Conservation (phyloP, 352 stramenopile species). For the Globisporangium nunn region DNA sequence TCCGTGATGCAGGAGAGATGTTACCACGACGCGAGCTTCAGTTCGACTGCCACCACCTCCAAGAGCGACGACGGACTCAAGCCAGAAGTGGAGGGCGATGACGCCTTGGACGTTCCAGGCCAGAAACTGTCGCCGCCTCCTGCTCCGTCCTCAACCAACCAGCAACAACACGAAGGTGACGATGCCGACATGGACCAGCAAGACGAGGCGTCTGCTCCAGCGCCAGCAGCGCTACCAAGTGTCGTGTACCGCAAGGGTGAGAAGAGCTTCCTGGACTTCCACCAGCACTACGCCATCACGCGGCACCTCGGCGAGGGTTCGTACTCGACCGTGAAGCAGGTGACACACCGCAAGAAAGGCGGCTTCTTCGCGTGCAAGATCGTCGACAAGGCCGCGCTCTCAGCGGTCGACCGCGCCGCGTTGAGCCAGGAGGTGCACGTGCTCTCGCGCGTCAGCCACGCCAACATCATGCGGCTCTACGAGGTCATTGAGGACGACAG, state of each 20-base stretch:
- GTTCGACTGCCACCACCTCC: background rate
- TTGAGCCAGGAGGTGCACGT: slow-evolving; percentile 71
- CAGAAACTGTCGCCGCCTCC: background rate
- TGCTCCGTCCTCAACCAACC: background rate
- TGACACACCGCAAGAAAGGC: slow-evolving; percentile 73
- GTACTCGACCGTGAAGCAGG: slow-evolving; percentile 86
- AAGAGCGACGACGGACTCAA: background rate
- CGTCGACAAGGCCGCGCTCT: slow-evolving; percentile 74
- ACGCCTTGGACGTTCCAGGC: background rate
- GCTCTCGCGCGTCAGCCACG: slow-evolving; percentile 67
- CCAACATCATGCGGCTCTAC: slow-evolving; percentile 87
- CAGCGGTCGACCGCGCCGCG: slow-evolving; percentile 58
- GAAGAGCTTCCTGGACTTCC: slow-evolving; percentile 80
- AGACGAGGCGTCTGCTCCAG: background rate
- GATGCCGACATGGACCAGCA: background rate
- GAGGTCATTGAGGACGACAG: slow-evolving; percentile 93
- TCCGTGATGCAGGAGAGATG: background rate
- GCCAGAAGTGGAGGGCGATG: background rate
- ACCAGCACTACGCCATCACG: slow-evolving; percentile 76
- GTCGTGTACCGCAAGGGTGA: slow-evolving; percentile 66
- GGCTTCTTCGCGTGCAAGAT: slow-evolving; percentile 78
- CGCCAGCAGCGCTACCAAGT: slow-evolving; percentile 11
- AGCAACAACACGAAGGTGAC: background rate
- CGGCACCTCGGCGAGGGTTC: slow-evolving; percentile 78
- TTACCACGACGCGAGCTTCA: background rate